These are phyloP conservation scores for Suaeda aralocaspica DNA, from an alignment of 148 eudicot species.

Conservation along the genomic window DNA sequence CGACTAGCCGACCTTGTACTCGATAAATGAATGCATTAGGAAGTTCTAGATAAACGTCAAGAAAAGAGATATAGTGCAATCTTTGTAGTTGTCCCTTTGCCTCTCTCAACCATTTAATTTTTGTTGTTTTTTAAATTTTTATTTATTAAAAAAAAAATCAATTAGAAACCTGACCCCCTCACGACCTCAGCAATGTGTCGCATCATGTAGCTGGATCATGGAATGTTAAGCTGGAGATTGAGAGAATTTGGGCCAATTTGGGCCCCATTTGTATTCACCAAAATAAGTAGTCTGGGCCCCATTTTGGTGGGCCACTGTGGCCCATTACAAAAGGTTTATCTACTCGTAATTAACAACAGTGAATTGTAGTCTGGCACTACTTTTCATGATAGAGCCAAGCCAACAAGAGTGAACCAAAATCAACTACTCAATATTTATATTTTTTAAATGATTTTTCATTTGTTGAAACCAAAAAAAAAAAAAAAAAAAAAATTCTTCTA, in stretches of 20 bases:
- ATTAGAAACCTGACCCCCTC: background rate
- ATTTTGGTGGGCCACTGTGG: constrained; percentile 6
- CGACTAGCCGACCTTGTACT: too few relatives aligned
- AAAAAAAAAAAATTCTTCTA: too few relatives aligned
- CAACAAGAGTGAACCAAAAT: constrained; percentile 6
- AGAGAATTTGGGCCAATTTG: constrained; percentile 17
- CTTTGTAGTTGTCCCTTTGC: background rate
- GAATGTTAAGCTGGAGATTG: constrained; percentile 16
- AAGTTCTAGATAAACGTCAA: background rate
- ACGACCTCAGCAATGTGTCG: constrained; percentile 1
- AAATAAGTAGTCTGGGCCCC: constrained; percentile 5
- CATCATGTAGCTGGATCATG: constrained; percentile 14
- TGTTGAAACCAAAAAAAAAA: too few relatives aligned
- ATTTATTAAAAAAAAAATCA: too few relatives aligned
- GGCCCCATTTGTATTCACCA: constrained; percentile 8
- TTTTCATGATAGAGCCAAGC: constrained; percentile 12
- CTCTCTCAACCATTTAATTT: too few relatives aligned
- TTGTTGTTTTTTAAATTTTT: too few relatives aligned
- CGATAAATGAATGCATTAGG: too few relatives aligned
- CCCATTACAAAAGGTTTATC: background rate
- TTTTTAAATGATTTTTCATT: too few relatives aligned
- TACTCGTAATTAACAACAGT: background rate
- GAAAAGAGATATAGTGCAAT: background rate
- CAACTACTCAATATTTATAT: background rate
- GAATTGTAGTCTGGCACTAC: background rate